These are phyloP conservation scores for Solanum ossicruentum DNA, from an alignment of 257 asterid species.

Conservation along the genomic window DNA sequence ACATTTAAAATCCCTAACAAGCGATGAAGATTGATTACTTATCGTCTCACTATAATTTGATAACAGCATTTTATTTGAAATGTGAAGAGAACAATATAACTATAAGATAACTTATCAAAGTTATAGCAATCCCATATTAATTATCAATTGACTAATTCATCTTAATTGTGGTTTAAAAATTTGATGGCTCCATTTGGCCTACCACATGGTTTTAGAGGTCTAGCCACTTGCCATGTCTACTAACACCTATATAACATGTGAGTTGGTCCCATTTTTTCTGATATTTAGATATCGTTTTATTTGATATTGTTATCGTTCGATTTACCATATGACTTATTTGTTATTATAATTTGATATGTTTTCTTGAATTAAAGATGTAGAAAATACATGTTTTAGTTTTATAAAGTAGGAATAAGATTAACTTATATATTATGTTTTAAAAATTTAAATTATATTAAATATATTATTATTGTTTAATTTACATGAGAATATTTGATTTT, in stretches of 20 bases:
- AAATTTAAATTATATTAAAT: background rate
- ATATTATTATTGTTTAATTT: background rate
- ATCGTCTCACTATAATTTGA: fast-evolving
- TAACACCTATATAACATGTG: background rate
- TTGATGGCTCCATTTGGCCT: background rate
- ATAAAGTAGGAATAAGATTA: too few relatives aligned
- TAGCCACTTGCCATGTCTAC: background rate
- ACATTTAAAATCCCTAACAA: too few relatives aligned
- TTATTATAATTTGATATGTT: background rate
- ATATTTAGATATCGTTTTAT: background rate
- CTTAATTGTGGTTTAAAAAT: background rate
- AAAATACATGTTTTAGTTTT: too few relatives aligned
- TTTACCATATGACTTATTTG: background rate
- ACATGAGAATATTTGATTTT: background rate
- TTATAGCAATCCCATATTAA: background rate
- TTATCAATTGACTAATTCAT: background rate
- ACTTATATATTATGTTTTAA: background rate
- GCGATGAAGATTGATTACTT: background rate
- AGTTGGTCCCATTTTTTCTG: background rate
- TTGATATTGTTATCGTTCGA: background rate
- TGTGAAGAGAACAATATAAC: background rate
- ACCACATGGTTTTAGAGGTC: background rate
- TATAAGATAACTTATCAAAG: background rate
- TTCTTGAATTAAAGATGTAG: background rate
- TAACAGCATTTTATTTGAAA: background rate